phyloP scores from a whole-genome alignment of 140 eudicot species.

The Erigeron philadelphicus region DNA sequence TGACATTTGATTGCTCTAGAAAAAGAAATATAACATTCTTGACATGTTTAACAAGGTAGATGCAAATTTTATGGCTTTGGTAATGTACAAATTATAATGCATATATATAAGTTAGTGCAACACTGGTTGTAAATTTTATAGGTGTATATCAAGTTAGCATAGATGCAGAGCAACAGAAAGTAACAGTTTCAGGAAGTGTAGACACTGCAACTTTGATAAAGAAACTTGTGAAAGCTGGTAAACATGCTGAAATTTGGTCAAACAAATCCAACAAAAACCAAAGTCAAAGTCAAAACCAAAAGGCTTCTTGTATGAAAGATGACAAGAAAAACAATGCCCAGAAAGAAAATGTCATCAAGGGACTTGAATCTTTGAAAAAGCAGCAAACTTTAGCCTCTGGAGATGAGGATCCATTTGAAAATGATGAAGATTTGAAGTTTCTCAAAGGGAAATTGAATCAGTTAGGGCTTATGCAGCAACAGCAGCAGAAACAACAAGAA shows the following conservation, averaged over 20 bases:
- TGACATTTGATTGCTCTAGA: background rate
- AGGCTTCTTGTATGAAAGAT: slow-evolving; percentile 40
- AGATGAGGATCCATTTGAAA: slow-evolving; percentile 36
- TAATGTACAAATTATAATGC: slow-evolving; percentile 15
- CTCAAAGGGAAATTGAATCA: slow-evolving; percentile 41
- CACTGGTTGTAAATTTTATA: slow-evolving; percentile 20
- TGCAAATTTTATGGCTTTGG: background rate
- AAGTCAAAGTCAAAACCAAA: slow-evolving; percentile 46
- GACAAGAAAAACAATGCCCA: slow-evolving; percentile 50
- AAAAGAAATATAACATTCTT: background rate
- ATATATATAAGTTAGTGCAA: slow-evolving; percentile 15
- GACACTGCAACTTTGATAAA: slow-evolving; percentile 57
- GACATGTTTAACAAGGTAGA: slow-evolving; percentile 4
- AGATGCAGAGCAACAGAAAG: slow-evolving; percentile 80
- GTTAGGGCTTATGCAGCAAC: slow-evolving; percentile 43
- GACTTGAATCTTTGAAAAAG: slow-evolving; percentile 46
- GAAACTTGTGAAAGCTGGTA: slow-evolving; percentile 63
- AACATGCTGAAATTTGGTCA: slow-evolving; percentile 83
- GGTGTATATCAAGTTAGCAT: slow-evolving; percentile 80
- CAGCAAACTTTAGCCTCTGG: slow-evolving; percentile 37
- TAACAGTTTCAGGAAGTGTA: slow-evolving; percentile 73
- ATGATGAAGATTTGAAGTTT: slow-evolving; percentile 51
- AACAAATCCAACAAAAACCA: slow-evolving; percentile 35
- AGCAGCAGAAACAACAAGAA: slow-evolving; percentile 51
- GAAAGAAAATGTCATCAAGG: slow-evolving; percentile 37